Conservation (phyloP, 169 alveolate species). For the Ichthyophthirius multifiliis region DNA sequence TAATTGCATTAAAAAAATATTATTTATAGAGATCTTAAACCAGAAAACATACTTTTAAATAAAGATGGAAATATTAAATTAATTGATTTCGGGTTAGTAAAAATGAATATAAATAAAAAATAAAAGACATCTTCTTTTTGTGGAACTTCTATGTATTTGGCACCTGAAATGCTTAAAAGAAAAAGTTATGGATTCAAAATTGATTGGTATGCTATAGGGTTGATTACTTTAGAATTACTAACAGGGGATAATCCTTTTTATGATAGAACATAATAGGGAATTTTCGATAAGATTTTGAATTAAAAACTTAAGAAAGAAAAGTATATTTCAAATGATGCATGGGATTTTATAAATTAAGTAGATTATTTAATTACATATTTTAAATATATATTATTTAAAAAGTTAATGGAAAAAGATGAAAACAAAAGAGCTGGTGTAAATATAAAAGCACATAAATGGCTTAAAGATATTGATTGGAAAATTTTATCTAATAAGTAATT, state of each 20-base stretch:
- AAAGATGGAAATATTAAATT: constrained; percentile 46
- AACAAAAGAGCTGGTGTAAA: constrained; percentile 26
- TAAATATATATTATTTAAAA: neutral
- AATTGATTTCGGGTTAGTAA: constrained; percentile 52
- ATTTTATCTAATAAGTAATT: constrained; percentile 1
- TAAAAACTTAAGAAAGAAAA: constrained; percentile 1
- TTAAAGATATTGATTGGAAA: constrained; percentile 23
- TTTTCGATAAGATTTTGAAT: neutral
- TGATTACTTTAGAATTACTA: constrained; percentile 40
- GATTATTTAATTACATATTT: neutral
- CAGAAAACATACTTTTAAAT: constrained; percentile 54
- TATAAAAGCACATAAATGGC: constrained; percentile 24
- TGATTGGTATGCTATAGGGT: constrained; percentile 59
- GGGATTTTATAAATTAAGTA: constrained; percentile 3
- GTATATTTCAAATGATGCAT: constrained; percentile 17
- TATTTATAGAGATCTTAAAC: constrained; percentile 60
- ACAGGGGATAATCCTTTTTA: constrained; percentile 43
- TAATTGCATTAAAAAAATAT: constrained; percentile 46
- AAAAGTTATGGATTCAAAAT: constrained; percentile 49
- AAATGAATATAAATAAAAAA: constrained; percentile 19
- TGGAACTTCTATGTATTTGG: constrained; percentile 55
- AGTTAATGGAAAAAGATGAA: constrained; percentile 27
- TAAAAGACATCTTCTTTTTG: constrained; percentile 46
- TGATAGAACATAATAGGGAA: neutral
- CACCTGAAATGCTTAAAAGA: constrained; percentile 48